Evolutionary conservation across 2,329 filamentous ascomycete genomes (phyloP).

Genomic region (Aspergillus sp.): DNA sequence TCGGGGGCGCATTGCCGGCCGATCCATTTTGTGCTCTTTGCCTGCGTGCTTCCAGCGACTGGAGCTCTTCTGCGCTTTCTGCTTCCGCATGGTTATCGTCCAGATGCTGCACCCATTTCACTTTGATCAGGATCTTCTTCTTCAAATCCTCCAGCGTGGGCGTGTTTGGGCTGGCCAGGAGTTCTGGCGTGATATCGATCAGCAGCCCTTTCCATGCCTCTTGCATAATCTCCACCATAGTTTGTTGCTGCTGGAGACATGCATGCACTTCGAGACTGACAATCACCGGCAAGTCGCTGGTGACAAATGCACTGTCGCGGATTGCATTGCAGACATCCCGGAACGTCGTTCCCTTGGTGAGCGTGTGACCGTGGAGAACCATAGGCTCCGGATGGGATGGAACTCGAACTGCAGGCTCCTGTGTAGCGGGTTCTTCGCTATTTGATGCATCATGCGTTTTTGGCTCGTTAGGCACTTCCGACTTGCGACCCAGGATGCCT

Average conservation of each 20-base stretch:
- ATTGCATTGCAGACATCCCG: conserved; percentile 78
- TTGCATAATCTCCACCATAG: conserved; percentile 91
- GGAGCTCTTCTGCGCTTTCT: conserved; percentile 11
- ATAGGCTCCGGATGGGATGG: conserved; percentile 56
- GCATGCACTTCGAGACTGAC: conserved; percentile 90
- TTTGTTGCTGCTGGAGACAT: conserved; percentile 69
- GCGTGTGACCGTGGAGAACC: conserved; percentile 77
- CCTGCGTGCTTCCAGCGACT: conserved; percentile 3
- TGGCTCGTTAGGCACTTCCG: neutral
- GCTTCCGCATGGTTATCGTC: conserved; percentile 21
- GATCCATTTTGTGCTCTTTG: conserved; percentile 1
- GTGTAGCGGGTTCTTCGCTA: neutral
- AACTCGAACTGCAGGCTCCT: neutral
- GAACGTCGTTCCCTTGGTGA: conserved; percentile 80
- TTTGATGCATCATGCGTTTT: neutral
- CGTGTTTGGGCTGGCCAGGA: conserved; percentile 46
- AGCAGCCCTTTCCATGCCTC: conserved; percentile 74
- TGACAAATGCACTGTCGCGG: conserved; percentile 66
- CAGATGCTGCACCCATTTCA: conserved; percentile 55
- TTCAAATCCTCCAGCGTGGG: conserved; percentile 64
- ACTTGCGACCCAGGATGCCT: conserved; percentile 15
- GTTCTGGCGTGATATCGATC: conserved; percentile 55
- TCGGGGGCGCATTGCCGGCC: conserved; percentile 31
- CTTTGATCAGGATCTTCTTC: conserved; percentile 76
- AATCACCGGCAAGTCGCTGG: conserved; percentile 72